Conservation (phyloP, 305 asterid genomes). For the Stenogyne calaminthoides region DNA sequence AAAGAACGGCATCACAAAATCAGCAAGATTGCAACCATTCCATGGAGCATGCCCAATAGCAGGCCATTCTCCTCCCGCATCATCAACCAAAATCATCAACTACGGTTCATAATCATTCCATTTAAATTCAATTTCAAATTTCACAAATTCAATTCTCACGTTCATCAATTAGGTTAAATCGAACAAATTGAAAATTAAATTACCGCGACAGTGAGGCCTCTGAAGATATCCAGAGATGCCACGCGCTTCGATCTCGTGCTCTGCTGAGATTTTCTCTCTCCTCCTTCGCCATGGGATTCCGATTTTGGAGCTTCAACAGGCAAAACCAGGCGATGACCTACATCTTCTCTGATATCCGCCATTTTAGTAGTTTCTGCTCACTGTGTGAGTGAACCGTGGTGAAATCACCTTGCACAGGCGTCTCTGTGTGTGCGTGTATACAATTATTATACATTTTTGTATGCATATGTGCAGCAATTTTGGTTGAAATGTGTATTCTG, state of each 20-base stretch:
- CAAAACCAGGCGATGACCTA: constrained; percentile 20
- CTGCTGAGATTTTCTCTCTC: constrained; percentile 15
- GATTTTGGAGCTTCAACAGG: constrained; percentile 38
- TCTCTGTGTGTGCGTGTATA: background rate
- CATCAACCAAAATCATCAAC: constrained; percentile 83
- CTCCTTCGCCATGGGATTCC: constrained; percentile 12
- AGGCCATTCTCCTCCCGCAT: constrained; percentile 82
- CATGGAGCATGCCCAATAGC: constrained; percentile 77
- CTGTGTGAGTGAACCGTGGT: background rate
- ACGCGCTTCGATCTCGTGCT: constrained; percentile 48
- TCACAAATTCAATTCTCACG: background rate
- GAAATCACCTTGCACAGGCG: background rate
- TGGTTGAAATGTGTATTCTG: background rate
- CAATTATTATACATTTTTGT: background rate
- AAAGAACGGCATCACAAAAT: constrained; percentile 86
- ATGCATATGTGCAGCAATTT: background rate
- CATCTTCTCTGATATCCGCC: constrained; percentile 50
- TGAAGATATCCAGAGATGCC: constrained; percentile 68
- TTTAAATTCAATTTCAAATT: background rate
- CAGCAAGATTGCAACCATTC: constrained; percentile 87
- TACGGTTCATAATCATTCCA: constrained; percentile 24
- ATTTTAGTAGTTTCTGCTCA: constrained; percentile 16
- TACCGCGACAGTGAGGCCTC: constrained; percentile 90
- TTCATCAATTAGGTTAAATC: background rate
- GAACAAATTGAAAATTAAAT: background rate